Conservation (phyloP, 192 early-diverging fungal genomes). For the Gaertneriomyces sp. region DNA sequence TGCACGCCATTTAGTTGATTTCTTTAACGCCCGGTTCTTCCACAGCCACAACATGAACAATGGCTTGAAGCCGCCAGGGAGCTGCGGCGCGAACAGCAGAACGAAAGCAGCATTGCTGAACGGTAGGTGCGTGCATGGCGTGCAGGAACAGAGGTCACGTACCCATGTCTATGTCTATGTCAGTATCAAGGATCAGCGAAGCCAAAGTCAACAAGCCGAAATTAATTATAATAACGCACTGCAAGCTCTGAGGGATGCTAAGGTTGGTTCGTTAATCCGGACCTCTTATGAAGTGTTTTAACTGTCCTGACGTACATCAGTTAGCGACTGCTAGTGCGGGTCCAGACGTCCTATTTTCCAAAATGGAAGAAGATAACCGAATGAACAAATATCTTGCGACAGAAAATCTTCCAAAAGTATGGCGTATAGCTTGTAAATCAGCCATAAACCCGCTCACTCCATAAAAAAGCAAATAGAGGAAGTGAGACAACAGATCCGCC, state of each 20-base stretch:
- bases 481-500: constrained; percentile 36
- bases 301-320: constrained; percentile 20
- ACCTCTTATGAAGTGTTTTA: neutral
- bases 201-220: constrained; percentile 39
- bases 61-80: constrained; percentile 61
- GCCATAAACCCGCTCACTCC: neutral
- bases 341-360: constrained; percentile 45
- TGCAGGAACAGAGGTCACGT: neutral
- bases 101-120: constrained; percentile 41
- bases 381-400: constrained; percentile 57
- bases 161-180: neutral
- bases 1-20: neutral
- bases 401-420: constrained; percentile 55
- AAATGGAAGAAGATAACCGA: constrained; percentile 56
- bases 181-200: constrained; percentile 51
- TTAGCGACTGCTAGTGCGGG: constrained; percentile 31
- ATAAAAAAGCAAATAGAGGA: constrained; percentile 40
- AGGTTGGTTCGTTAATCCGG: constrained; percentile 18
- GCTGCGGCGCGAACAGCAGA: constrained; percentile 48
- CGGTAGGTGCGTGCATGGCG: constrained; percentile 7
- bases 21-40: neutral
- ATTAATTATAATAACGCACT: constrained; percentile 33
- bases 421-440: neutral
- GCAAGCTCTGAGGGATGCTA: constrained; percentile 47
- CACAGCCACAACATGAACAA: constrained; percentile 50